Evolutionary conservation across 1,284 basidiomycete species (phyloP).

Genomic region (Cryptococcus wingfieldii): DNA sequence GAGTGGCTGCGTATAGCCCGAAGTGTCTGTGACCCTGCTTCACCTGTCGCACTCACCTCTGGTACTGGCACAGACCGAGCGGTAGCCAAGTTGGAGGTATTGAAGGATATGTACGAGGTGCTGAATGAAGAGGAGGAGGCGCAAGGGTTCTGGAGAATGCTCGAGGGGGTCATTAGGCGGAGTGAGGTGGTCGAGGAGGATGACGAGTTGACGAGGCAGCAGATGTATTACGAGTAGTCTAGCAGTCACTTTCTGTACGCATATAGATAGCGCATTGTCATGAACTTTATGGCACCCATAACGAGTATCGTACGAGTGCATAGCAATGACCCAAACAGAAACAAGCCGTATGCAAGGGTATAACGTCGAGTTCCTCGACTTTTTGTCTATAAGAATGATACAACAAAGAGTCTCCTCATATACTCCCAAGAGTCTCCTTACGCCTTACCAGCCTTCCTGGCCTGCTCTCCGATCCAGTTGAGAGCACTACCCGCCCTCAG

Average conservation of each 20-base stretch:
- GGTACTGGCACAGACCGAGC: conserved; percentile 6
- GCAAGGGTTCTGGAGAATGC: conserved; percentile 34
- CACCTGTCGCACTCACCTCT: conserved; percentile 1
- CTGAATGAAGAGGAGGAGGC: conserved; percentile 15
- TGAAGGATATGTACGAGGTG: conserved; percentile 29
- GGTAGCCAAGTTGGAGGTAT: conserved; percentile 27
- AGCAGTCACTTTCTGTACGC: conserved; percentile 1
- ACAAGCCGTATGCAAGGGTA: too few relatives aligned
- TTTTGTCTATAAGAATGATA: too few relatives aligned
- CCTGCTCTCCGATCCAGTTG: conserved; percentile 56
- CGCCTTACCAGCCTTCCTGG: conserved; percentile 17
- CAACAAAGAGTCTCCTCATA: neutral
- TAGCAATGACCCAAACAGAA: too few relatives aligned
- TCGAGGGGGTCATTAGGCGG: conserved; percentile 25
- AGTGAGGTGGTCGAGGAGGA: conserved; percentile 4
- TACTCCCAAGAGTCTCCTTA: neutral
- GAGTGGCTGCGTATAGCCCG: conserved; percentile 34
- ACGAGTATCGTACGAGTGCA: too few relatives aligned
- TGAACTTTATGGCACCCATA: neutral
- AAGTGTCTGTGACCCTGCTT: conserved; percentile 14
- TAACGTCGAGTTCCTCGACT: too few relatives aligned
- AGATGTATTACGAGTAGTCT: conserved; percentile 13
- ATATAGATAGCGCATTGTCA: neutral
- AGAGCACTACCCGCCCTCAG: conserved; percentile 77
- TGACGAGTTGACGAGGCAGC: conserved; percentile 8